Conservation (phyloP, 1,284 basidiomycete genomes). For the Boletus sp. region DNA sequence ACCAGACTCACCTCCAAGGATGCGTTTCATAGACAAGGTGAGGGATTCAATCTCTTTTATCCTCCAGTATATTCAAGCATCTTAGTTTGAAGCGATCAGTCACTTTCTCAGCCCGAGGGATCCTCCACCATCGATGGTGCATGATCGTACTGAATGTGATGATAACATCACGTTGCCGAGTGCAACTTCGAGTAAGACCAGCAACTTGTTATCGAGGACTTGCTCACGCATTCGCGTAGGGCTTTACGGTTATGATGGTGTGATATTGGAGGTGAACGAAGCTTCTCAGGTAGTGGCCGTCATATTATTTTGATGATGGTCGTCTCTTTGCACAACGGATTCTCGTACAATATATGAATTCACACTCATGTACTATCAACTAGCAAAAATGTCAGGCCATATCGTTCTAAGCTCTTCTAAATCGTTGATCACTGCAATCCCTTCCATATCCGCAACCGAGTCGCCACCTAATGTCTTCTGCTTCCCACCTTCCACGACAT, state of each 20-base stretch:
- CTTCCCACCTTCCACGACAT: constrained; percentile 58
- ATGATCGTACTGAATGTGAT: constrained; percentile 83
- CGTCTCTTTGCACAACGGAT: background rate
- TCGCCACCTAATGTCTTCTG: constrained; percentile 47
- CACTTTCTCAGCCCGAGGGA: constrained; percentile 70
- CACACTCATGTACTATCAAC: constrained; percentile 3
- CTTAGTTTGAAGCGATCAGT: constrained; percentile 67
- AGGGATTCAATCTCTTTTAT: constrained; percentile 12
- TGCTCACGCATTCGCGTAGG: constrained; percentile 37
- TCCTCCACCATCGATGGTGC: constrained; percentile 73
- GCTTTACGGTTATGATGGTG: constrained; percentile 76
- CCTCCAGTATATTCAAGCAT: background rate
- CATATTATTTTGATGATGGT: constrained; percentile 55
- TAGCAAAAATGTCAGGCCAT: constrained; percentile 66
- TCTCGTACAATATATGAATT: constrained; percentile 4
- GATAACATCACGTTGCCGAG: constrained; percentile 66
- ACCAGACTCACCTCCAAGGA: constrained; percentile 62
- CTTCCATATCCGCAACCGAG: constrained; percentile 37
- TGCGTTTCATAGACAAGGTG: constrained; percentile 66
- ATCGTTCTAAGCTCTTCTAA: constrained; percentile 62
- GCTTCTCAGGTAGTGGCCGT: constrained; percentile 71
- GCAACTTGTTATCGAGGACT: constrained; percentile 15
- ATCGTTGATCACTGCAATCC: constrained; percentile 44
- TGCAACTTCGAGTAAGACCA: constrained; percentile 63
- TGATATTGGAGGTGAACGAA: constrained; percentile 77